Evolutionary conservation across 2,329 filamentous ascomycete species (phyloP).

Genomic region (Leptographium procerum): DNA sequence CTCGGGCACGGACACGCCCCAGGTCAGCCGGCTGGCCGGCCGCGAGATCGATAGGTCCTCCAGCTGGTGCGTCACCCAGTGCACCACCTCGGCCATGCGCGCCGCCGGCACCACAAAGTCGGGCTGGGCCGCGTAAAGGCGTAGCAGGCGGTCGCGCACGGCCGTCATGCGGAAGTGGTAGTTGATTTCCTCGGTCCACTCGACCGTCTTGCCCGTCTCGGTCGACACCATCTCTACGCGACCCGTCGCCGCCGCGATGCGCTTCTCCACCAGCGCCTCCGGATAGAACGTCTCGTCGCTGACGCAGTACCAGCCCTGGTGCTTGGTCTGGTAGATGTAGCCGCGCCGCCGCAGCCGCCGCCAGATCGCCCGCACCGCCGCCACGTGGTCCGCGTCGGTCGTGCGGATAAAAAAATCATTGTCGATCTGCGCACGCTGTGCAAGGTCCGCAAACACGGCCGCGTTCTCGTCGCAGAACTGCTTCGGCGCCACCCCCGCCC

Average conservation of each 20-base stretch:
- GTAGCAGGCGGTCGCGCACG: conserved; percentile 65
- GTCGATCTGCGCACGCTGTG: conserved; percentile 54
- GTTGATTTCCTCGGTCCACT: conserved; percentile 87
- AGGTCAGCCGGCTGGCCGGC: conserved; percentile 63
- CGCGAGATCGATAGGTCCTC: conserved; percentile 78
- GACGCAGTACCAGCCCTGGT: conserved; percentile 93
- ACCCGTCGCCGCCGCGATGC: conserved; percentile 69
- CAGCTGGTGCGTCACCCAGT: conserved; percentile 65
- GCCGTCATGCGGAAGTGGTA: conserved; percentile 89
- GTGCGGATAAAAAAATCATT: conserved; percentile 89
- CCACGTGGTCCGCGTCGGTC: conserved; percentile 69
- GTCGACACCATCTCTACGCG: conserved; percentile 70
- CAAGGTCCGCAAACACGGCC: conserved; percentile 66
- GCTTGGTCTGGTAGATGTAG: conserved; percentile 73
- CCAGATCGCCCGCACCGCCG: conserved; percentile 87
- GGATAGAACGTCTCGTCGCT: conserved; percentile 97
- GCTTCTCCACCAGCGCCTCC: conserved; percentile 58
- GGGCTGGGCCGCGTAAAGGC: conserved; percentile 70
- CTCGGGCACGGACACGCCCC: conserved; percentile 82
- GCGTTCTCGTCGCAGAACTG: conserved; percentile 83
- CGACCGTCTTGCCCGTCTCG: conserved; percentile 85
- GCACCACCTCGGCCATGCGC: conserved; percentile 68
- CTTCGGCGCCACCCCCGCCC: conserved; percentile 60
- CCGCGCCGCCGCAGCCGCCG: conserved; percentile 61
- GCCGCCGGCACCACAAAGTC: conserved; percentile 61